Base-by-base conservation (phyloP, 1,139 yeast species). In the Suhomyces taliae region DNA sequence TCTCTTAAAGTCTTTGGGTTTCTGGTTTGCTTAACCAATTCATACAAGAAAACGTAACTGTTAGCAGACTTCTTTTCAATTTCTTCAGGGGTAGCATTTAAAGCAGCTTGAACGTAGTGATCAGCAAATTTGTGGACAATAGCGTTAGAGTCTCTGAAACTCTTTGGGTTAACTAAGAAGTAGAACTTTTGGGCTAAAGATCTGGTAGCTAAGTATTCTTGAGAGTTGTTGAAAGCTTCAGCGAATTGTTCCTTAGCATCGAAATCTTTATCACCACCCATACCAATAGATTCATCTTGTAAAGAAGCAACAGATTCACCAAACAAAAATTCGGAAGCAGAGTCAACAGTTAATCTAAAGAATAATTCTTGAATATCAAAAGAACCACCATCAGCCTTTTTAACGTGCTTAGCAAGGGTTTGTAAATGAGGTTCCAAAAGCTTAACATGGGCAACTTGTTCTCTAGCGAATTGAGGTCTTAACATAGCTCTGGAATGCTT, bases 401-500 rank as follows among this genome's bases (percentile, higher is more conserved):
- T 51, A 37, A 78, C 53, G 40, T 69, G 74, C 39, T 65, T 64
- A 38, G 70, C 62, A 39, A 79, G 61, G 6, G 56, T 60, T 54
- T 69, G 71, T 12, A 78, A 54, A 51, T 79, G 83, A n/a, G 70
- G 72, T 54, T 78, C 82, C 53, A 81, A 68, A 31, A 70, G 52
- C 47, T 67, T 65, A 38, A 80, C 73, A 53, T 78, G 83, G 10
- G 78, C 72, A 39, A 81, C 73, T 59, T 79, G 83, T 54, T 79
- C 83, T 49, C 82, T 68, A 24, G 79, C 70, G 61, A 81, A 81
- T 60, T 79, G 84, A 1, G 86, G 85, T 49, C 85, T 69, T 55
- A 81, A 71, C 78, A 81, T 66, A 2, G 82, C 76, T 43, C 86
- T 66, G 19, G 83, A 74, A 57, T 79, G 82, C 55, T 78, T 76